Evolutionary conservation across 352 stramenopile genomes (phyloP).

Genomic region (Phytophthora niederhauseri): DNA sequence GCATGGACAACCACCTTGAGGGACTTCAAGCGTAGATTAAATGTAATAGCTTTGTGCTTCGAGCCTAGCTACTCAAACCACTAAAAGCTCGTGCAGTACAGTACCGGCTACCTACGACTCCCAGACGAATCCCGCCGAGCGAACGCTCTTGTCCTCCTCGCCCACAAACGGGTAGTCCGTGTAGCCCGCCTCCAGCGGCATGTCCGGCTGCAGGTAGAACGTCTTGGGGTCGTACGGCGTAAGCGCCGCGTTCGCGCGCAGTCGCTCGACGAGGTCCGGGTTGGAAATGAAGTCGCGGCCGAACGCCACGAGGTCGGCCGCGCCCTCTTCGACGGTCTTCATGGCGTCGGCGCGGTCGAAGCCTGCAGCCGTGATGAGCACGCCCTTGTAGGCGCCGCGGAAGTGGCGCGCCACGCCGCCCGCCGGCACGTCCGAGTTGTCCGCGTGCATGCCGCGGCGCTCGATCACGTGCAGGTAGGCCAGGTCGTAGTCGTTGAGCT

Average conservation of each 20-base stretch:
- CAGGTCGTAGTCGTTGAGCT: conserved; percentile 38
- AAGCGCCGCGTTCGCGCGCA: conserved; percentile 36
- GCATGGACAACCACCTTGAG: too few relatives aligned
- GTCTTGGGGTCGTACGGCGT: conserved; percentile 45
- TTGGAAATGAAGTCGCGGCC: conserved; percentile 41
- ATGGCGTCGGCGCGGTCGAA: conserved; percentile 47
- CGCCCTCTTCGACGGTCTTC: conserved; percentile 45
- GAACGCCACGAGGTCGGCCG: conserved; percentile 60
- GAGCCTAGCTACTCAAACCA: too few relatives aligned
- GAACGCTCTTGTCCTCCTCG: neutral
- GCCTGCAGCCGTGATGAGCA: conserved; percentile 50
- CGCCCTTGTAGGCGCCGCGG: conserved; percentile 57
- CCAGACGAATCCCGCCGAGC: too few relatives aligned
- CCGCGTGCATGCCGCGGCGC: conserved; percentile 39
- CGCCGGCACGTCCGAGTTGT: conserved; percentile 27
- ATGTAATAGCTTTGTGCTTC: too few relatives aligned
- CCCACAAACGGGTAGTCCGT: conserved; percentile 44
- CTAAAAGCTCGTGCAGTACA: too few relatives aligned
- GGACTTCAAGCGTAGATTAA: too few relatives aligned
- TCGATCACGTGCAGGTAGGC: conserved; percentile 63
- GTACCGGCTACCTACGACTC: too few relatives aligned
- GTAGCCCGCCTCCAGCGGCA: conserved; percentile 43
- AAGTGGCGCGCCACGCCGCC: conserved; percentile 42
- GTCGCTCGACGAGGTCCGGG: conserved; percentile 67
- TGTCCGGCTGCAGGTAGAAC: conserved; percentile 43